Evolutionary conservation across 768 basidiomycete species (phyloP), one percentile per base, ranked within the genome.

Genomic region (Termitomyces sp.): DNA sequence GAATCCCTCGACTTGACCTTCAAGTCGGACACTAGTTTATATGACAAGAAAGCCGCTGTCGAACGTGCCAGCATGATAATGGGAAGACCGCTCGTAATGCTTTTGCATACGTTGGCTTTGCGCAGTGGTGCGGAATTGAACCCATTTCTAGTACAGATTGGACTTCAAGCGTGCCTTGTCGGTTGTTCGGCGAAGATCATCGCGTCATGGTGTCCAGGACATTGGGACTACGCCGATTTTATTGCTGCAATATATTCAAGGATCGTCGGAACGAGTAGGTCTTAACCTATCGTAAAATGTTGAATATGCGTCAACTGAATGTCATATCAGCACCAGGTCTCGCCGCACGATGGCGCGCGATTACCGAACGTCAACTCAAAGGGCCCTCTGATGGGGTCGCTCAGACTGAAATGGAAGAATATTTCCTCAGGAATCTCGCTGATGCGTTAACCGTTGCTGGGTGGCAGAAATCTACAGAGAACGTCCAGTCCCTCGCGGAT

Each of bases 211-310:
- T 77, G 74, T 56, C 75, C 75, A 13, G 68, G 69, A 53, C 73
- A 77, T 54, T 77, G 75, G 76, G 76, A 76, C 20, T 76, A 76
- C 42, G 70, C 69, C 24, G 72, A 71, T 33, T 74, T 79, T 62
- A 63, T 77, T 56, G 69, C 69, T 4, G 70, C 71, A 2, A 58
- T 77, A 47, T 73, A 74, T 57, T 68, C 71, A 27, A 71, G 74
- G 22, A 74, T 79, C 32, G 65, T 69, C 40, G 74, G 72, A 33
- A 67, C 69, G 63, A 72, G 76, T 76, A 56, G 64, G 70, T 65
- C 14, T n/a, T 51, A 10, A 6, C 26, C 16, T 18, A 18, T 14
- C 16, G 20, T 6, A 12, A 34, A 50, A 50, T 22, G 16, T 37
- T 26, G 2, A 2, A 50, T 6, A 26, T 12, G 20, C 10, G 9